Evolutionary conservation across 1,284 basidiomycete species (phyloP), one percentile per base, ranked within the genome.

Genomic region (Erythrobasidium hasegawianum): DNA sequence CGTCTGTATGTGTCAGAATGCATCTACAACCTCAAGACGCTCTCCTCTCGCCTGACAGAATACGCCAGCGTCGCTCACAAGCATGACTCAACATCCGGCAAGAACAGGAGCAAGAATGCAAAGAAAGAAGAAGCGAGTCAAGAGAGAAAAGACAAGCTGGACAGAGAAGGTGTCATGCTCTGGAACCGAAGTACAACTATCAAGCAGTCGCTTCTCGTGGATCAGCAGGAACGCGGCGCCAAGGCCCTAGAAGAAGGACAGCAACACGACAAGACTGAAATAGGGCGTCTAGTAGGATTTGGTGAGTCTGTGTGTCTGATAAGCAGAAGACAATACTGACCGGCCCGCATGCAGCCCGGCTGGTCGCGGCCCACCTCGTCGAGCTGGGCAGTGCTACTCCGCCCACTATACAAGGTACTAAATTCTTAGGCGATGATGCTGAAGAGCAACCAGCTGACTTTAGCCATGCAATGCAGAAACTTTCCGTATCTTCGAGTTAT

Each of bases 111-210:
- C 43, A 47, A 47, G 16, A 24, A 24, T 14, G 43, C 22, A 24
- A 4, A n/a, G 22, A 18, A n/a, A 47, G 43, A 47, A 24, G 43
- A 47, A 4, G 16, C 43, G 4, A 47, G 4, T 47, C 43, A 47
- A 24, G 43, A 47, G 16, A n/a, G 43, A 45, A 45, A 20, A 29
- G 59, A 54, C 18, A 53, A 55, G 38, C 49, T 61, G 7, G 59
- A 61, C 40, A 50, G 59, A 16, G 59, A 61, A 29, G 59, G 59
- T 22, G 59, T 61, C 11, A 54, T 54, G 59, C 59, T 61, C 22
- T 61, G 59, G 59, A 61, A 61, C 40, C 47, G 59, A 16, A 53
- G 29, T 18, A 39, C 59, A 14, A 47, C 43, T 14, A 47, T 47
- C 22, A 47, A 24, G 22, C 43, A 47, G 43, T n/a, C 16, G 4